Evolutionary conservation across 2,329 filamentous ascomycete genomes (phyloP).

Genomic region (Ophiostoma pallidulum): DNA sequence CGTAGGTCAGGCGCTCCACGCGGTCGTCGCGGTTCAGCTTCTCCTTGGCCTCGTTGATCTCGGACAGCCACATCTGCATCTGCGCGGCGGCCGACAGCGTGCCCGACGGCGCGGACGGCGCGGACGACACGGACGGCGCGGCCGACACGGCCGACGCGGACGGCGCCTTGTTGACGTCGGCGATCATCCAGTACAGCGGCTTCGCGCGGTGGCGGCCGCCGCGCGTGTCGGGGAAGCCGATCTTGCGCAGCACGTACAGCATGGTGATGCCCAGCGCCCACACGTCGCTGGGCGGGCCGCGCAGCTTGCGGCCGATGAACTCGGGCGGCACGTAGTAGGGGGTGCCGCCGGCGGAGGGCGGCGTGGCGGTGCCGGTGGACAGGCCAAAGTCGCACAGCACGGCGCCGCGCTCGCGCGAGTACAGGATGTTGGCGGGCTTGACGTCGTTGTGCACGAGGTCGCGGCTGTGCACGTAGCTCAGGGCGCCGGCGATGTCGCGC

Average conservation of each 20-base stretch:
- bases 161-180: conserved; percentile 36
- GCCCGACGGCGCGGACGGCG: too few relatives aligned
- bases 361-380: conserved; percentile 37
- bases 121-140: too few relatives aligned
- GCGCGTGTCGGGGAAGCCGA: conserved; percentile 45
- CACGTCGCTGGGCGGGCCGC: conserved; percentile 46
- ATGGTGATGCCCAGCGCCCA: conserved; percentile 53
- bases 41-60: conserved; percentile 40
- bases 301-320: conserved; percentile 45
- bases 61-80: conserved; percentile 48
- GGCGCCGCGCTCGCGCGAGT: conserved; percentile 47
- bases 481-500: conserved; percentile 42
- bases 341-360: conserved; percentile 44
- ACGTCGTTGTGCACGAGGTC: conserved; percentile 52
- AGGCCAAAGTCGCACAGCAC: conserved; percentile 53
- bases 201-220: conserved; percentile 39
- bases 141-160: too few relatives aligned
- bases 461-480: conserved; percentile 47
- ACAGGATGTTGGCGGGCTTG: conserved; percentile 53
- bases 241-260: conserved; percentile 48
- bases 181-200: conserved; percentile 50
- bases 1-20: conserved; percentile 41
- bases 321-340: conserved; percentile 54
- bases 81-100: conserved; percentile 33
- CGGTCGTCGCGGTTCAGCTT: conserved; percentile 37